Evolutionary conservation across 768 basidiomycete genomes (phyloP).

Genomic region (Hydnum rufescens): DNA sequence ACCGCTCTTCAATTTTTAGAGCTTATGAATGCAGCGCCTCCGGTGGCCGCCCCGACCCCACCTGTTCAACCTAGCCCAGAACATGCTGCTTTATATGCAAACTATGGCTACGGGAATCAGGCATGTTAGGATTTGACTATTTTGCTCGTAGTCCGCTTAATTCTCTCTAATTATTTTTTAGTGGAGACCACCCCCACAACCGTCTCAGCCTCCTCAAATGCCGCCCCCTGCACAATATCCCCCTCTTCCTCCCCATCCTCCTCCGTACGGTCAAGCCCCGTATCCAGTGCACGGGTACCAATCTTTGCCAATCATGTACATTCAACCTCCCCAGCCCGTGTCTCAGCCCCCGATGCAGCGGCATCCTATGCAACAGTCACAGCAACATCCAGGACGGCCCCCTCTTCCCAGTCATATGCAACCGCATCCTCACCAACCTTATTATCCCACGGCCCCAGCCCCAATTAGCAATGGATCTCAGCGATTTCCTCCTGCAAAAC

Average conservation of each 20-base stretch:
- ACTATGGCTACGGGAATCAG: constrained; percentile 76
- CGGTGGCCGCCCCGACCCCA: constrained; percentile 23
- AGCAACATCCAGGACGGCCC: constrained; percentile 24
- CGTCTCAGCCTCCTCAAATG: constrained; percentile 18
- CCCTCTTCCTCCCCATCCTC: constrained; percentile 35
- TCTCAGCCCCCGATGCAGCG: constrained; percentile 26
- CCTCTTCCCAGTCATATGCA: constrained; percentile 38
- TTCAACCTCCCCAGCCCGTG: constrained; percentile 10
- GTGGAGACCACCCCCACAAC: constrained; percentile 24
- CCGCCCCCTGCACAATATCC: constrained; percentile 18
- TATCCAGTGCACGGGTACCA: constrained; percentile 14
- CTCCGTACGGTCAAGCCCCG: constrained; percentile 19
- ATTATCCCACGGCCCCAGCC: not conserved
- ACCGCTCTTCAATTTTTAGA: not conserved
- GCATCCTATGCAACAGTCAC: constrained; percentile 17
- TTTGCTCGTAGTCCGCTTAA: constrained; percentile 24
- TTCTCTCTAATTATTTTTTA: constrained; percentile 8
- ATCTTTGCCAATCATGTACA: constrained; percentile 13
- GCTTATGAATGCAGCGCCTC: constrained; percentile 37
- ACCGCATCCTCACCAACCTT: constrained; percentile 28
- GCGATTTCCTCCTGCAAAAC: constrained; percentile 73
- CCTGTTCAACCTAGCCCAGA: constrained; percentile 36
- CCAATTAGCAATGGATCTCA: not conserved
- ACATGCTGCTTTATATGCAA: constrained; percentile 72
- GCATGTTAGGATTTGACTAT: constrained; percentile 17